These are phyloP conservation scores for Colletotrichum liriopes DNA, from an alignment of 2,329 filamentous ascomycete genomes.

Conservation along the genomic window DNA sequence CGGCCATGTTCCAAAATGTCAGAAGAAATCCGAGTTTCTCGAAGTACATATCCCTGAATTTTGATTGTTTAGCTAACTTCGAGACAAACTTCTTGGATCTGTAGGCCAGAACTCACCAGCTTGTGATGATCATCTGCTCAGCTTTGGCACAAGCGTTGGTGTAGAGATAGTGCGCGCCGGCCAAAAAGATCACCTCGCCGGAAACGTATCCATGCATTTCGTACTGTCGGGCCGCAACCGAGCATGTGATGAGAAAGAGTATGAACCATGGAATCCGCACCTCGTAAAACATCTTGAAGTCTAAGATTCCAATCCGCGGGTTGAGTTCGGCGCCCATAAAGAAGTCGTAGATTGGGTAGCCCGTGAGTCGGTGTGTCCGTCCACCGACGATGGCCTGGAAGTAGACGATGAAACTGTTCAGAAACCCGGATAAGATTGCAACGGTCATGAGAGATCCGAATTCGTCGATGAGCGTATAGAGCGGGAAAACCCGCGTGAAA, in stretches of 20 bases:
- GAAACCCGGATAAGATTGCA: constrained; percentile 84
- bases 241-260: constrained; percentile 79
- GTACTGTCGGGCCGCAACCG: constrained; percentile 80
- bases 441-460: constrained; percentile 89
- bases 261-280: constrained; percentile 91
- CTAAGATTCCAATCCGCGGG: constrained; percentile 84
- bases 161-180: constrained; percentile 87
- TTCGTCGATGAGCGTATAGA: constrained; percentile 89
- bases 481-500: constrained; percentile 80
- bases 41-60: constrained; percentile 83
- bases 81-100: not conserved
- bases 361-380: constrained; percentile 49
- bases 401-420: constrained; percentile 83
- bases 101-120: constrained; percentile 56
- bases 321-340: constrained; percentile 94
- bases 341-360: constrained; percentile 85
- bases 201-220: constrained; percentile 85
- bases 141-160: constrained; percentile 88
- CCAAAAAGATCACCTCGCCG: constrained; percentile 79
- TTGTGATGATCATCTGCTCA: constrained; percentile 85
- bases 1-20: constrained; percentile 90
- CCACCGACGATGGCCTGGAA: constrained; percentile 81
- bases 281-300: constrained; percentile 96
- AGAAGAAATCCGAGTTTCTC: constrained; percentile 94
- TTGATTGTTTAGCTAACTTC: not conserved